These are phyloP conservation scores for Bipolaris bicolor DNA, from an alignment of 2,329 filamentous ascomycete species.

Conservation along the genomic window DNA sequence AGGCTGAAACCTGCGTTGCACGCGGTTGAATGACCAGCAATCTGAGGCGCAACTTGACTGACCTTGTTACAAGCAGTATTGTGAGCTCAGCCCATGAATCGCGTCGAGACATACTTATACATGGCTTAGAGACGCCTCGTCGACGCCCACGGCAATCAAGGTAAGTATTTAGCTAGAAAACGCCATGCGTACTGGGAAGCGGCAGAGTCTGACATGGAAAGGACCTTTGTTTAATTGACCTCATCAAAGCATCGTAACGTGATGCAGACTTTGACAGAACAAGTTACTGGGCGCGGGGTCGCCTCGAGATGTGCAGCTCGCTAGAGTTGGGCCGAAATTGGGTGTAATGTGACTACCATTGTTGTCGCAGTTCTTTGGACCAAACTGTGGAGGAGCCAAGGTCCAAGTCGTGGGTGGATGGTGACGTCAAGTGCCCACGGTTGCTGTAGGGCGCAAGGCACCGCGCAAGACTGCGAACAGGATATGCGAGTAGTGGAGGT, in stretches of 20 bases:
- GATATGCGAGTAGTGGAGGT: no score
- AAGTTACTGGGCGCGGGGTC: neutral
- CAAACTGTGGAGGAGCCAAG: neutral
- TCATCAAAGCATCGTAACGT: neutral
- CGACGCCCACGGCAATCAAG: neutral
- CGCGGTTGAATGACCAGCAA: slow-evolving; percentile 1
- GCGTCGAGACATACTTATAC: neutral
- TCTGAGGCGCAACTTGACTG: slow-evolving; percentile 13
- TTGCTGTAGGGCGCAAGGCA: neutral
- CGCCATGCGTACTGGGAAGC: neutral
- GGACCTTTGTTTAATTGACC: neutral
- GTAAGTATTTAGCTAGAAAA: no score
- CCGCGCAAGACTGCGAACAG: neutral
- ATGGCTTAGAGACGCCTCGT: neutral
- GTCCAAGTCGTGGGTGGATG: neutral
- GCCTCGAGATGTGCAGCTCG: neutral
- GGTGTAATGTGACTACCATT: neutral
- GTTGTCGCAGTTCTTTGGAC: neutral
- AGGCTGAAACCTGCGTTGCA: slow-evolving; percentile 32
- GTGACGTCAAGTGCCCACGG: neutral
- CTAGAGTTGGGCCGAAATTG: neutral
- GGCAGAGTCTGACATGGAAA: neutral
- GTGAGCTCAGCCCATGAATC: neutral
- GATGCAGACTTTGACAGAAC: neutral
- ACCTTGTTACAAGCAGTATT: neutral